These are phyloP conservation scores for Eucalyptus camaldulensis DNA, from an alignment of 345 rosid species.

Conservation along the genomic window DNA sequence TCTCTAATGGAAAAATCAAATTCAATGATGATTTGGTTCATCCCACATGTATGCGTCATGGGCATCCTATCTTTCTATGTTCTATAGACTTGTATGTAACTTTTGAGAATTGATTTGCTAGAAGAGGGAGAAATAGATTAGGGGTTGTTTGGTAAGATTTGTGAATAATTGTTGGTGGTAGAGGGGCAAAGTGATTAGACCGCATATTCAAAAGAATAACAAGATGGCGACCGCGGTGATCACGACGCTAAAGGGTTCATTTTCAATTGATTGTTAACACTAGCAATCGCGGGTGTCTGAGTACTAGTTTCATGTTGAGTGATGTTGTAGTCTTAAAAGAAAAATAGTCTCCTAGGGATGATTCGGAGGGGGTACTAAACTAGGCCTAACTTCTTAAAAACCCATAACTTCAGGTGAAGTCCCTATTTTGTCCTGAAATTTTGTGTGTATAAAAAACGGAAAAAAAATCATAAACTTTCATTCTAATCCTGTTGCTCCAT, in stretches of 20 bases:
- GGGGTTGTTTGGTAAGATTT: background rate
- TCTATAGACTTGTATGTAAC: too few relatives aligned
- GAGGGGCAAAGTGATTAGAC: background rate
- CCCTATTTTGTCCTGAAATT: background rate
- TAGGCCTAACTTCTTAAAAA: background rate
- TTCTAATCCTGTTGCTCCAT: background rate
- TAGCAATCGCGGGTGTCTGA: background rate
- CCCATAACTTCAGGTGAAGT: background rate
- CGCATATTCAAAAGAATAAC: background rate
- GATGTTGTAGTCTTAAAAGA: background rate
- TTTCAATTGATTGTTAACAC: background rate
- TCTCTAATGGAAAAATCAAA: background rate
- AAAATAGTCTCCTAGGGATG: background rate
- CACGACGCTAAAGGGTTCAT: background rate
- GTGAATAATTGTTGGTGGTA: background rate
- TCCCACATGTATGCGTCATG: accelerated
- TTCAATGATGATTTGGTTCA: background rate
- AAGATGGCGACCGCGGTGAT: background rate
- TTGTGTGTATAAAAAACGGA: too few relatives aligned
- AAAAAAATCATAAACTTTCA: too few relatives aligned
- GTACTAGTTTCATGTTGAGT: background rate
- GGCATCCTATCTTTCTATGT: accelerated
- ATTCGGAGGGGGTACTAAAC: background rate
- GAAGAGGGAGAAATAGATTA: background rate
- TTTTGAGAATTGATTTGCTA: background rate